Conservation (phyloP, 768 basidiomycete species). For the Trametes cubensis region DNA sequence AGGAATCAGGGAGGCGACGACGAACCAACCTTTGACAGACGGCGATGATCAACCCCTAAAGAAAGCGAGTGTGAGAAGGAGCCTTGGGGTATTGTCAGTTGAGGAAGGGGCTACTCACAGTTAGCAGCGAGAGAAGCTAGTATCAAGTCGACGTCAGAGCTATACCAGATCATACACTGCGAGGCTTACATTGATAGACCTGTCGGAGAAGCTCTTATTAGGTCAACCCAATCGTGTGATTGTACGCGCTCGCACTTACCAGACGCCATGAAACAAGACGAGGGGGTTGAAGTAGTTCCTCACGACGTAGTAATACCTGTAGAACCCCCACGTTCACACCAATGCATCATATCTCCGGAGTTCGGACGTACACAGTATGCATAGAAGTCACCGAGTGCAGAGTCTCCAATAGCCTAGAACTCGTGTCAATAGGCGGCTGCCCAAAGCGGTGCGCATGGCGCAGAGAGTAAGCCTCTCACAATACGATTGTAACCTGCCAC, state of each 20-base stretch:
- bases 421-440: too few species aligned
- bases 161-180: too few species aligned
- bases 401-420: neutral
- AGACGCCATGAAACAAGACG: constrained; percentile 2
- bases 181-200: neutral
- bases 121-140: neutral
- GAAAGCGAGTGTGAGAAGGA: too few species aligned
- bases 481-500: neutral
- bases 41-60: neutral
- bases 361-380: neutral
- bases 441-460: too few species aligned
- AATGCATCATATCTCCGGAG: too few species aligned
- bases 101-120: neutral
- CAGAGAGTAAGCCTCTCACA: neutral
- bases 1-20: too few species aligned
- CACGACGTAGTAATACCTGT: neutral
- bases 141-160: too few species aligned
- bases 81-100: too few species aligned
- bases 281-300: constrained; percentile 2
- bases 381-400: neutral
- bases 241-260: neutral
- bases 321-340: neutral
- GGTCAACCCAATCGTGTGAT: too few species aligned
- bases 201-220: neutral
- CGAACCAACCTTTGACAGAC: neutral